Percentiles rank a stretch among this genome's conserved stretches.
phyloP scores from a whole-genome alignment of 306 rosid genomes.

The Malus asiatica region DNA sequence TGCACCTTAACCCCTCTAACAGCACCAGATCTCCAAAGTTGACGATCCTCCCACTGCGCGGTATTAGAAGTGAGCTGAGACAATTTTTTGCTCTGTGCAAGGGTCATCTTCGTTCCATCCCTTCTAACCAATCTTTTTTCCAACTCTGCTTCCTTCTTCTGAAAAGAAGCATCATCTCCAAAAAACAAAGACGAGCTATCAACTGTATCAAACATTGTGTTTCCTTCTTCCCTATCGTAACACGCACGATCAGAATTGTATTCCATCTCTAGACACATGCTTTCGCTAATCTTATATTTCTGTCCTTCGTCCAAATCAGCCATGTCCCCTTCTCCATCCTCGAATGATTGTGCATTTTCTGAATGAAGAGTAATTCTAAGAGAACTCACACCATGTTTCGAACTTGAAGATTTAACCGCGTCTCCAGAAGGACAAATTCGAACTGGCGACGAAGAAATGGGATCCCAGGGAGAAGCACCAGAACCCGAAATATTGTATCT shows the following conservation, averaged over 20 bases:
- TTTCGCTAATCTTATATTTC: constrained; percentile 68
- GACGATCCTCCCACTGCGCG: constrained; percentile 92
- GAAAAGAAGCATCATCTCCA: constrained; percentile 74
- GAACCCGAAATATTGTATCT: constrained; percentile 32
- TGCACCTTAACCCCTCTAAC: constrained; percentile 84
- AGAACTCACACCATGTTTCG: constrained; percentile 50
- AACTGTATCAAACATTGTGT: constrained; percentile 46
- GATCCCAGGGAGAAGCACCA: constrained; percentile 73
- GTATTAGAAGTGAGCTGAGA: constrained; percentile 80
- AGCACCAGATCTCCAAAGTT: constrained; percentile 87
- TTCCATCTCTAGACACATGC: constrained; percentile 88
- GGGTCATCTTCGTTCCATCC: constrained; percentile 91
- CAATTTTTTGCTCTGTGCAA: constrained; percentile 72
- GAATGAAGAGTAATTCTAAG: constrained; percentile 36
- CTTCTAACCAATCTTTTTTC: constrained; percentile 73
- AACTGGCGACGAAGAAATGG: constrained; percentile 68
- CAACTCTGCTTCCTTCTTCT: constrained; percentile 91
- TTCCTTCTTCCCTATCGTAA: constrained; percentile 96
- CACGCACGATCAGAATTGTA: constrained; percentile 85
- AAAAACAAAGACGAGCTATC: constrained; percentile 55
- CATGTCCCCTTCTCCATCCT: constrained; percentile 32
- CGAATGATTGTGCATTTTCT: constrained; percentile 23
- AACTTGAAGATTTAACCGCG: constrained; percentile 44
- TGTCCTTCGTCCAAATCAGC: constrained; percentile 36
- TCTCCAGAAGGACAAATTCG: constrained; percentile 74